Base-by-base conservation (phyloP, 2,329 filamentous ascomycete species). In the Neurospora sp. region DNA sequence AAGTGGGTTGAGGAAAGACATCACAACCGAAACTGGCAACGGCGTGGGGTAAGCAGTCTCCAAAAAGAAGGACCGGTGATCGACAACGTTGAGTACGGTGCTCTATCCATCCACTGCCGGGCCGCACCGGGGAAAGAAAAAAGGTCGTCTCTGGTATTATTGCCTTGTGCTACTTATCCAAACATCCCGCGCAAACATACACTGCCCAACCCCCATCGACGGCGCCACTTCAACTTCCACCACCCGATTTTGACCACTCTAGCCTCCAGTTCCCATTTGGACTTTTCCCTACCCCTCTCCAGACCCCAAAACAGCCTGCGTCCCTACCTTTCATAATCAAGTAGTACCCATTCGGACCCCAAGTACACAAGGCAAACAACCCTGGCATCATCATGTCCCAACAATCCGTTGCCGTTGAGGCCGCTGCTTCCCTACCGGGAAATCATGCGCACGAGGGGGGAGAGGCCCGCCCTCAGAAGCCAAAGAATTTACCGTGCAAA, bases 401-500 rank as follows among this genome's bases (percentile, higher is more conserved):
- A 72, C 84, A 84, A 76, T 82, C 85, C 73, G 82, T 86, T 77
- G 85, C 85, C 73, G 82, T 86, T 77, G 85, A 87, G 77, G 82
- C 28, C 81, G 66, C 78, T 81, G 71, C 76, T 77, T 71, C 77
- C 79, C 67, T 76, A 79, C 72, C 52, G 52, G 52, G 52, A 17
- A 77, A 74, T 70, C 77, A 74, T 77, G 75, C 78, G 75, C 82
- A 84, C 62, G 85, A 86, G 73, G 81, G 80, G 72, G 82, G 81
- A 70, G 86, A 88, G 74, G 79, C 79, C 75, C 84, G 84, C 75
- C 84, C 85, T 73, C 85, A 86, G 77, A 88, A 89, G 75, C 86
- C 87, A 74, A 88, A 89, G 79, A 86, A 85, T 67, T 78, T 89
- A 72, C 87, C 86, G 70, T 89, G 87, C 82, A 86, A 86, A 76